These are phyloP conservation scores for Colletotrichum euphorbiae DNA, from an alignment of 2,329 filamentous ascomycete genomes.

Conservation along the genomic window DNA sequence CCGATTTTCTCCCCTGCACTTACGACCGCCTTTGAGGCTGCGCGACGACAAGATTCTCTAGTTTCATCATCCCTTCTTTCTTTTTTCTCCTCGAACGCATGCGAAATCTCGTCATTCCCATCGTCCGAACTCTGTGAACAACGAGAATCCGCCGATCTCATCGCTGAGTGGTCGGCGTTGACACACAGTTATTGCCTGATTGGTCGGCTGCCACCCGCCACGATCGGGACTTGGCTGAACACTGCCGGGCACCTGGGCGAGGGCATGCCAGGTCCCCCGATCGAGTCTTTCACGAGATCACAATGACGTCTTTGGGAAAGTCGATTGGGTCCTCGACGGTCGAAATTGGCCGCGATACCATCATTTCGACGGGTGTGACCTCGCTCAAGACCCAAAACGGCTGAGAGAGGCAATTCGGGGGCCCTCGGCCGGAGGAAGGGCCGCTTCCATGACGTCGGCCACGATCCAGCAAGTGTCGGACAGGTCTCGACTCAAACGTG, in stretches of 20 bases:
- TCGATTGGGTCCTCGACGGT: constrained; percentile 18
- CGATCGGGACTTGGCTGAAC: constrained; percentile 38
- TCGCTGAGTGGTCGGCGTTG: constrained; percentile 41
- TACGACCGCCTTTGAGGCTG: background rate
- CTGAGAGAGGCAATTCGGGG: constrained; percentile 20
- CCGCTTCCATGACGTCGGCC: constrained; percentile 35
- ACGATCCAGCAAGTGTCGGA: constrained; percentile 29
- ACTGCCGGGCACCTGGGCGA: constrained; percentile 38
- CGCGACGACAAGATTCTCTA: background rate
- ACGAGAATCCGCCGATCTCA: constrained; percentile 38
- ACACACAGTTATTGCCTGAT: constrained; percentile 41
- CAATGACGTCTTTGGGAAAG: constrained; percentile 36
- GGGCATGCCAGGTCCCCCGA: constrained; percentile 32
- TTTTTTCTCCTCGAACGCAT: constrained; percentile 28
- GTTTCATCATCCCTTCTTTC: background rate
- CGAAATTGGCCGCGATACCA: constrained; percentile 25
- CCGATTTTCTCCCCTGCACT: constrained; percentile 20
- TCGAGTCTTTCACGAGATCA: constrained; percentile 34
- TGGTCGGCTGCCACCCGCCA: constrained; percentile 38
- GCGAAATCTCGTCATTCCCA: constrained; percentile 35
- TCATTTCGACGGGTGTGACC: constrained; percentile 12
- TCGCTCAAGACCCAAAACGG: constrained; percentile 16
- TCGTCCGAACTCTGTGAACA: constrained; percentile 29
- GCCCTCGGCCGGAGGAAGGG: constrained; percentile 21
- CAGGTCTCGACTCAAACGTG: constrained; percentile 12